Evolutionary conservation across 2,329 filamentous ascomycete species (phyloP), one percentile per base, ranked within the genome.

Genomic region (Aspergillus sp.): DNA sequence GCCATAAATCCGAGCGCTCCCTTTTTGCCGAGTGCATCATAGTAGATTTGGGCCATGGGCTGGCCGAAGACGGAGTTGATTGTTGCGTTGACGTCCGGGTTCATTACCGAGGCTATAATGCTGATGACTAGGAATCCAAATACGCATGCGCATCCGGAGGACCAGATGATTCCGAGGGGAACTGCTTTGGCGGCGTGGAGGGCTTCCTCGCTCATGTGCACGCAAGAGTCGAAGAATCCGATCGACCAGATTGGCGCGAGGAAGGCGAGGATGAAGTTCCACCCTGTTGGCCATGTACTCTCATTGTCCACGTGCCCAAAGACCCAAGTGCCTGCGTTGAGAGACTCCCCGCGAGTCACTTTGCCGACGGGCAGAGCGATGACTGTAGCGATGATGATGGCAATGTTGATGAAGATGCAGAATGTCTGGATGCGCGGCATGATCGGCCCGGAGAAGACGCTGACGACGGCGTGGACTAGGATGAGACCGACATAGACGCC

Each of bases 141-240:
- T 8, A 84, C 81, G 81, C 67, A 80, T 78, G 36, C 82, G 51
- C 59, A 64, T 6, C 65, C 84, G 48, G 85, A 82, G 1, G 83
- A 83, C 71, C 84, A 85, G 13, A 88, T 70, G 55, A 88, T 87
- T 1, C 85, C 85, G 54, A 84, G 79, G 0, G 85, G 86, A 1
- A 87, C 85, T 1, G 85, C 84, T 56, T 80, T 83, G 4, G 83
- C 81, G 1, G 86, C 86, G 71, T 88, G 86, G 47, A 81, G 75
- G 0, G 85, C 85, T 69, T 88, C 85, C 70, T 88, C 85, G 45
- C 80, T 82, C 79, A 88, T 86, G 64, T 87, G 83, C 7, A 84
- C 83, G 57, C 84, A 86, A 2, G 80, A 81, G 66, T 87, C 84
- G 62, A 87, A 87, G 1, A 78, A 80, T 0, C 76, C 76, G 48